A percentile compares a stretch with the other conserved stretches of the same genome.
phyloP scores from a whole-genome alignment of 2,329 filamentous ascomycete genomes.

The Beauveria caledonica region DNA sequence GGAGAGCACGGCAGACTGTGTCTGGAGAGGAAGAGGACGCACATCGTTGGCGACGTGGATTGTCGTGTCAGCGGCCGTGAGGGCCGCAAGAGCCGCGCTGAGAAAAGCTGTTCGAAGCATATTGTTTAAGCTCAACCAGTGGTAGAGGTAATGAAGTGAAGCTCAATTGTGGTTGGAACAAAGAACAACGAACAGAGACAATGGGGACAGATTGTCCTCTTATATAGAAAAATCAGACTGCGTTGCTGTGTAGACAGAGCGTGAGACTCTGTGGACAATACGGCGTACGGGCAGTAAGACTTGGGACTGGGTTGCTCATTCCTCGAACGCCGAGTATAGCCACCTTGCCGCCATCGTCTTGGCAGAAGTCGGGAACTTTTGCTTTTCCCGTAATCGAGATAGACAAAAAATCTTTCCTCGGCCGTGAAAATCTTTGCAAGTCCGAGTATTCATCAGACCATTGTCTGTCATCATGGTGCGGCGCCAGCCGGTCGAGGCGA shows the following conservation, averaged over 20 bases:
- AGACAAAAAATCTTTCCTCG: too few relatives aligned
- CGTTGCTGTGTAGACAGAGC: background rate
- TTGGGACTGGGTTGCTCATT: background rate
- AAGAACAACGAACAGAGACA: background rate
- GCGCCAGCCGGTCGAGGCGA: background rate
- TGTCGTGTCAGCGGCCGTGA: conserved; percentile 10
- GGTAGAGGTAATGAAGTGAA: background rate
- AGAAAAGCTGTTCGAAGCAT: conserved; percentile 9
- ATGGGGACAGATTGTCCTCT: background rate
- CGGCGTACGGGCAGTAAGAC: background rate
- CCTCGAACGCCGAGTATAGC: background rate
- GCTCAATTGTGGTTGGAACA: background rate
- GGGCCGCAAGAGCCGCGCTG: conserved; percentile 11
- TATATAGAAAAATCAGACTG: background rate
- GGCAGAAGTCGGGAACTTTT: background rate
- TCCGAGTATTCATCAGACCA: background rate
- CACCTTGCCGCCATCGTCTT: background rate
- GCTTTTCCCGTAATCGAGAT: background rate
- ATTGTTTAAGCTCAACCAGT: background rate
- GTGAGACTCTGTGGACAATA: background rate
- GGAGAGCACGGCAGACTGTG: conserved; percentile 18
- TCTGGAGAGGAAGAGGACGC: conserved; percentile 19
- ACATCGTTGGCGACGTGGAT: conserved; percentile 22
- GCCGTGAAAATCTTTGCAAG: background rate
- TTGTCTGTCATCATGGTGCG: background rate